Base-by-base conservation (phyloP, 2,329 filamentous ascomycete genomes). In the Phialophora tarda region DNA sequence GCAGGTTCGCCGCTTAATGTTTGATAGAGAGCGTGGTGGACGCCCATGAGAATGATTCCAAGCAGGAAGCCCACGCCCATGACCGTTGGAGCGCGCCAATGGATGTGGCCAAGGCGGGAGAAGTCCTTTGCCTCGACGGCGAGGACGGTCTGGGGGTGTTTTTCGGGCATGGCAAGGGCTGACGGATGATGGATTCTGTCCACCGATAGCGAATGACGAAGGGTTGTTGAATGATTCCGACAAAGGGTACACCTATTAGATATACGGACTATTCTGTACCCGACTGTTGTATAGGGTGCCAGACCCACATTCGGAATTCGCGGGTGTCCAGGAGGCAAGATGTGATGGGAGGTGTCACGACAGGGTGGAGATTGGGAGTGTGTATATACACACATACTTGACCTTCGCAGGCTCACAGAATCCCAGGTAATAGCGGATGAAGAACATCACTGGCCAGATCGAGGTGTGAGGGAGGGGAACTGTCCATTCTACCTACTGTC, bases 21-120 rank as follows among this genome's bases (percentile, higher is more conserved):
- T 26, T 62, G 28, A 44, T 68, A 65, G n/a, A 68, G 28, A 7
- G 32, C 24, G 59, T 68, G 66, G 41, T 68, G 66, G 5, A 53
- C 24, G n/a, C 34, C 51, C 58, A 64, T 63, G 21, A 63, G 21
- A 2, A 56, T n/a, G 12, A 65, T 23, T 4, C 58, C 66, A 11
- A 51, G 17, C 12, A 65, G 50, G 23, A 65, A 65, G 38, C 62
- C 48, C 17, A 28, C 38, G 14, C 59, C 47, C 62, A 68, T 68
- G 4, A 65, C 51, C 8, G 48, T 56, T 41, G 66, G 66, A 12
- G 59, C 66, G 21, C 66, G 62, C 63, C 62, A 65, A 28, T 67
- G 64, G 2, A 67, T 63, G 23, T 64, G 32, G 14, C 38, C 24
- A 21, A 63, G 47, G 17, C 64, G 32, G 24, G 38, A 58, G n/a